Evolutionary conservation across 106 monocot species (phyloP), one percentile per base, ranked within the genome.

Genomic region (Platanthera guangdongensis): DNA sequence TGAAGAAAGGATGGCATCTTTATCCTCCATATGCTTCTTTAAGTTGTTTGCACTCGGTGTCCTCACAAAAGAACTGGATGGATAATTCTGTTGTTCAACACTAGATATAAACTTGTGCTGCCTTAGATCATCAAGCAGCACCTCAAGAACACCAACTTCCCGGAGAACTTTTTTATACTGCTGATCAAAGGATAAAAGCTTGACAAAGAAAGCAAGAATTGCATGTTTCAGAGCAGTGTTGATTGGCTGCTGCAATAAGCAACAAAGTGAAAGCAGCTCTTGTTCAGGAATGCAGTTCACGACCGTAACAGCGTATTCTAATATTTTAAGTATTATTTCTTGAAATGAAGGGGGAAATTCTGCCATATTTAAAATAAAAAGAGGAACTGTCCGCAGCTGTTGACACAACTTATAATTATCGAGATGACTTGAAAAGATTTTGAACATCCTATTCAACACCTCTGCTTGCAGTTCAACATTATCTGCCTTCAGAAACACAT

Each of bases 291-390:
- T 82, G 74, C 99, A 99, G 83, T 94, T 99, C 15, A 90, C 94
- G 77, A 99, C 99, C 39, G 99, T 99, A 50, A 94, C 99, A 81
- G 92, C 90, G 87, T 99, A 99, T 88, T 99, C 99, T 48, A 99
- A 79, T 69, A 99, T 99, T 86, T 99, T 99, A 77, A 99, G 86
- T 81, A 99, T 88, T 50, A 85, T 90, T 79, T 92, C 99, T 75
- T 99, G 99, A 50, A 94, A 73, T 77, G 99, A 87, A 72, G 76
- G 16, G 76, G 99, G 99, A 82, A 99, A 92, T 8, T 84, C 82
- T 47, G 86, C 89, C 99, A 99, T 99, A 39, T 99, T 99, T 68
- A 94, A 74, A 16, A 99, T 92, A 39, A 99, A 94, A 47, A 99
- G 90, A 68, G 99, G 94, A 68, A 99, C 82, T 1, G 94, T 99